Evolutionary conservation across 2,329 filamentous ascomycete species (phyloP).

Genomic region (Alternaria sp.): DNA sequence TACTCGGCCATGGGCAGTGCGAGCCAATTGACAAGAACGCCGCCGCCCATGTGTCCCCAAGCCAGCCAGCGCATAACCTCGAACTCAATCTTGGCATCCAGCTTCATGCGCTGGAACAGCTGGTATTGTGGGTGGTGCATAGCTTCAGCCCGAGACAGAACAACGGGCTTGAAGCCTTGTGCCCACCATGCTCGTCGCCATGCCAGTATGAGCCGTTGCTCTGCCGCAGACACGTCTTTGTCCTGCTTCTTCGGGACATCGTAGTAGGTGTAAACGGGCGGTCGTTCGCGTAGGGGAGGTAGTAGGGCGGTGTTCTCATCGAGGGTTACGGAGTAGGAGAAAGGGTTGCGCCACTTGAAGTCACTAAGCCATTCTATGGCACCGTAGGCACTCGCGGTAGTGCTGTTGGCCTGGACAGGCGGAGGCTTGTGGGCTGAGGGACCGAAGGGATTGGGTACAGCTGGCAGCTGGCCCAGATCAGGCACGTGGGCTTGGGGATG

Average conservation of each 20-base stretch:
- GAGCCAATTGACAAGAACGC: conserved; percentile 80
- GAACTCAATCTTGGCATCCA: conserved; percentile 54
- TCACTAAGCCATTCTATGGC: conserved; percentile 87
- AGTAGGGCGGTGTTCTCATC: conserved; percentile 86
- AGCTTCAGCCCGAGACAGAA: conserved; percentile 81
- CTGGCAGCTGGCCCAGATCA: conserved; percentile 44
- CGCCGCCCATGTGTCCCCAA: conserved; percentile 90
- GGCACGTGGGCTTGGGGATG: conserved; percentile 46
- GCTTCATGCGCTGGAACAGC: conserved; percentile 65
- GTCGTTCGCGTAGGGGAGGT: conserved; percentile 75
- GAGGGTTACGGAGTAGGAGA: conserved; percentile 80
- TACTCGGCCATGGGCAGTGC: conserved; percentile 83
- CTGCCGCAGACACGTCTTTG: conserved; percentile 71
- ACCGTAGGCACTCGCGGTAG: conserved; percentile 62
- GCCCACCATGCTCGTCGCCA: conserved; percentile 98
- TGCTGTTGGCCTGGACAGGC: conserved; percentile 81
- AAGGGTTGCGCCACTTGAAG: conserved; percentile 90
- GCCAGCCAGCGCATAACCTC: conserved; percentile 87
- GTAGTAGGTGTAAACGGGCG: conserved; percentile 90
- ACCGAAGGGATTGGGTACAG: conserved; percentile 70
- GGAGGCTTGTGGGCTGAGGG: conserved; percentile 76
- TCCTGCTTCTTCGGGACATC: conserved; percentile 73
- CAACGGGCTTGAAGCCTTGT: conserved; percentile 85
- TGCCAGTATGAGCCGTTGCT: conserved; percentile 80
- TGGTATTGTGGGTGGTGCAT: conserved; percentile 83